Evolutionary conservation across 2,329 filamentous ascomycete genomes (phyloP), one percentile per base, ranked within the genome.

Genomic region (Trichophyton rubrum): DNA sequence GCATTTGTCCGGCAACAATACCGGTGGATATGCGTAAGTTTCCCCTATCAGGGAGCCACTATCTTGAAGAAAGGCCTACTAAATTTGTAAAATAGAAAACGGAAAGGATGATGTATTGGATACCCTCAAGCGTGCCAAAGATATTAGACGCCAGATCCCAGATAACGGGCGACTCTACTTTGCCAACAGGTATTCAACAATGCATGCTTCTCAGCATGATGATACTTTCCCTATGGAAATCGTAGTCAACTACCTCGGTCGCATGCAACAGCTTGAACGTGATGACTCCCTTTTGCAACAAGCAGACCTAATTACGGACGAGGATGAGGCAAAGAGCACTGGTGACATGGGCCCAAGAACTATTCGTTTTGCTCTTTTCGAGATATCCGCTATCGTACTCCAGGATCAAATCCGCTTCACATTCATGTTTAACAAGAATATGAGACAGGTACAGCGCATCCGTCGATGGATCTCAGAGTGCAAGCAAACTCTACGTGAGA

Each of bases 301-400:
- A 56, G 68, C 74, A 20, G 74, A 75, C 13, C 71, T 61, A 1
- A 69, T 69, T 38, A 66, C 69, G 55, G 64, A 64, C 22, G 67
- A 71, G 4, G 65, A 69, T 68, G 72, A 40, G 17, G 68, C 70
- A 22, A 66, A 66, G n/a, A 51, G 71, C 7, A 73, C 73, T 8
- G 73, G 75, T 7, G 77, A 79, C 62, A 75, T 78, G 64, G 77
- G 77, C 1, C 68, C 72, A 8, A 65, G 73, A 35, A 77, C 76
- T 1, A 70, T 71, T 35, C 72, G 77, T 2, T 77, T 79, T 62
- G 75, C 75, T 1, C 73, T 81, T 0, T 77, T 82, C 57, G 79
- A 82, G 61, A 74, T 81, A 2, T 76, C 77, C 0, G 78, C 79
- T 0, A 75, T 79, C 24, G 71, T 81, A 3, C 71, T 77, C 17